Evolutionary conservation across 2,329 filamentous ascomycete species (phyloP).

Genomic region (Volutella citrinella): DNA sequence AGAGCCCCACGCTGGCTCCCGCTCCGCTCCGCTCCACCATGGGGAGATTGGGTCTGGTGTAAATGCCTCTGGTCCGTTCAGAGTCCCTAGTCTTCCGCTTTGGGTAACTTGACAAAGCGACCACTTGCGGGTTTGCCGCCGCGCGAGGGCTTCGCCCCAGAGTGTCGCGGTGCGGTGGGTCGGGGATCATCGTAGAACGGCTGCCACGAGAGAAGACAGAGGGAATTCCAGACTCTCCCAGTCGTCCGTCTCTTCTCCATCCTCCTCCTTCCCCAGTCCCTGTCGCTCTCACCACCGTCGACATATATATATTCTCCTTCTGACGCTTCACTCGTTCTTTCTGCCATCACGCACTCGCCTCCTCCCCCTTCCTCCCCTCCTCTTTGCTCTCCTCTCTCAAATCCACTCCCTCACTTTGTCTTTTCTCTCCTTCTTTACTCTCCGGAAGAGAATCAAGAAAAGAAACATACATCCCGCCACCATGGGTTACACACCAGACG

Average conservation of each 20-base stretch:
- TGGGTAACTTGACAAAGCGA: slow-evolving; percentile 12
- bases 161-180: too few relatives aligned
- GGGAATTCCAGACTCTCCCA: slow-evolving; percentile 18
- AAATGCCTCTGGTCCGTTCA: slow-evolving; percentile 10
- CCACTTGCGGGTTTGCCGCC: slow-evolving; percentile 14
- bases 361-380: slow-evolving; percentile 1
- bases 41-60: slow-evolving; percentile 14
- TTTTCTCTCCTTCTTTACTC: slow-evolving; percentile 5
- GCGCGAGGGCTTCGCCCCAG: slow-evolving; percentile 8
- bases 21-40: slow-evolving; percentile 18
- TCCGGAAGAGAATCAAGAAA: not conserved
- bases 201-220: too few relatives aligned
- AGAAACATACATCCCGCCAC: slow-evolving; percentile 1
- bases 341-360: not conserved
- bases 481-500: slow-evolving; percentile 19
- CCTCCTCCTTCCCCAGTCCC: slow-evolving; percentile 11
- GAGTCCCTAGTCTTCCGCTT: slow-evolving; percentile 12
- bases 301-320: slow-evolving; percentile 6
- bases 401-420: slow-evolving; percentile 5
- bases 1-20: too few relatives aligned
- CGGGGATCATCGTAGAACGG: slow-evolving; percentile 18
- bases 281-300: slow-evolving; percentile 8
- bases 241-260: slow-evolving; percentile 1
- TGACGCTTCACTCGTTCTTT: not conserved
- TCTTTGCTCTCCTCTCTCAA: slow-evolving; percentile 15